Percentiles rank a stretch among this genome's conserved stretches.
These are phyloP conservation scores for Stagonosporopsis chrysanthemi DNA, from an alignment of 2,329 filamentous ascomycete species.

Conservation along the genomic window DNA sequence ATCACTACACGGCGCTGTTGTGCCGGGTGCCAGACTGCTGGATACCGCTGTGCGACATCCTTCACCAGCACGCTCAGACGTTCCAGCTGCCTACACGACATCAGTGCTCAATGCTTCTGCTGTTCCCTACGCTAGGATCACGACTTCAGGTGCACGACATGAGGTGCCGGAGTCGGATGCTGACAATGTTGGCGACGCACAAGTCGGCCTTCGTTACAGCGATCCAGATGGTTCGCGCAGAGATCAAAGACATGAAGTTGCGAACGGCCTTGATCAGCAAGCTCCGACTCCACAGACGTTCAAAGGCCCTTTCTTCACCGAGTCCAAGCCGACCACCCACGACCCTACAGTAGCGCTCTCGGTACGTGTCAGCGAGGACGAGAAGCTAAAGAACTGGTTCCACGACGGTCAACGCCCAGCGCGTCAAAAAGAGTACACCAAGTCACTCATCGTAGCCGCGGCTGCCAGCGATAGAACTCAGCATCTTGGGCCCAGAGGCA, in stretches of 20 bases:
- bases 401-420: constrained; percentile 38
- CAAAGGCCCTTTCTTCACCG: constrained; percentile 49
- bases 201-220: constrained; percentile 33
- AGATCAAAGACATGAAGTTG: constrained; percentile 28
- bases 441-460: constrained; percentile 33
- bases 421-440: constrained; percentile 38
- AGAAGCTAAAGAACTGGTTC: constrained; percentile 54
- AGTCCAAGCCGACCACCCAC: constrained; percentile 37
- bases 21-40: constrained; percentile 23
- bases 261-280: constrained; percentile 35
- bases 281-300: constrained; percentile 46
- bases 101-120: constrained; percentile 31
- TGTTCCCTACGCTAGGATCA: constrained; percentile 21
- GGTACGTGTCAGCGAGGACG: constrained; percentile 37
- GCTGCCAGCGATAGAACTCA: constrained; percentile 17
- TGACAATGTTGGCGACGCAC: constrained; percentile 16
- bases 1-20: constrained; percentile 40
- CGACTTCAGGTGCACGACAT: background rate
- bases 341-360: constrained; percentile 37
- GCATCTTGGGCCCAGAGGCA: constrained; percentile 25
- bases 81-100: background rate
- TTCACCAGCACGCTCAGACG: constrained; percentile 12
- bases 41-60: constrained; percentile 19
- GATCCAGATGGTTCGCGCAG: constrained; percentile 35
- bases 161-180: constrained; percentile 18